phyloP scores from a whole-genome alignment of 2,329 filamentous ascomycete species.

The Stemphylium vesicarium region DNA sequence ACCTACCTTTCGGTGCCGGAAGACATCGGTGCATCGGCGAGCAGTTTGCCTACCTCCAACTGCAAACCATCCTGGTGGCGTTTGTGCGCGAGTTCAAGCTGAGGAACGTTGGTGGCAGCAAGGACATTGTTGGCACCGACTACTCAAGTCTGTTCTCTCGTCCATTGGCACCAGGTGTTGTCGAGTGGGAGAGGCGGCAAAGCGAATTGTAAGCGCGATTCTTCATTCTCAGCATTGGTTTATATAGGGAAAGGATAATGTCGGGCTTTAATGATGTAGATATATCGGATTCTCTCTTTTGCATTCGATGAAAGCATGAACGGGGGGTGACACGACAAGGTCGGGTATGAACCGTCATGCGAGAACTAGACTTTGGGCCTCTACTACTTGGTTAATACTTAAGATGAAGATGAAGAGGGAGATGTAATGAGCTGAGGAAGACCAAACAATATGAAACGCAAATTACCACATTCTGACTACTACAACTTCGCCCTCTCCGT shows the following conservation, averaged over 20 bases:
- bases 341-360: background rate
- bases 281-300: background rate
- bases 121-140: conserved; percentile 72
- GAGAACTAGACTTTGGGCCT: background rate
- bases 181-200: conserved; percentile 75
- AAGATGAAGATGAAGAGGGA: background rate
- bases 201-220: conserved; percentile 29
- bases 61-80: conserved; percentile 82
- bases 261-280: conserved; percentile 21
- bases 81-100: conserved; percentile 82
- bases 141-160: conserved; percentile 61
- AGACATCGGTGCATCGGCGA: conserved; percentile 95
- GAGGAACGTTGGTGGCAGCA: conserved; percentile 73
- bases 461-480: background rate
- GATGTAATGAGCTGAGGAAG: background rate
- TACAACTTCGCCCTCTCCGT: too few species aligned
- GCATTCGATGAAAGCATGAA: background rate
- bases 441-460: background rate
- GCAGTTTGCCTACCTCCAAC: conserved; percentile 92
- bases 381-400: background rate
- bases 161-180: conserved; percentile 57
- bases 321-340: background rate
- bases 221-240: background rate
- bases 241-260: background rate
- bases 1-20: conserved; percentile 92